Conservation (phyloP, 805 yeast species). For the Priceomyces melissophilus region DNA sequence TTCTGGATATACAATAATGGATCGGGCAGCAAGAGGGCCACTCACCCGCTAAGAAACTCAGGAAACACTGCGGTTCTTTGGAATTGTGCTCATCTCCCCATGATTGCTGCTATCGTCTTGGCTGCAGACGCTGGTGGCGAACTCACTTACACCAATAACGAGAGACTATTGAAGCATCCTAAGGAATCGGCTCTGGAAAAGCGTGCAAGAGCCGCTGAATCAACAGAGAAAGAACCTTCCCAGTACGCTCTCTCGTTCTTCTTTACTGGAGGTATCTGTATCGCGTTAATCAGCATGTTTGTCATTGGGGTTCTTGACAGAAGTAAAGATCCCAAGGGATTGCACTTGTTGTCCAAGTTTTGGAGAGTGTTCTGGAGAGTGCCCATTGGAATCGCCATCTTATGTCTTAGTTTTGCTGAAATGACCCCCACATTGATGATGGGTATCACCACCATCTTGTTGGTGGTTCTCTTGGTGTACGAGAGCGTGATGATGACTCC, state of each 20-base stretch:
- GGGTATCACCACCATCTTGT: conserved; percentile 40
- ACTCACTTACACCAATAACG: conserved; percentile 28
- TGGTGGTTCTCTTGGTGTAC: conserved; percentile 30
- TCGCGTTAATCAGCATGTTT: conserved; percentile 38
- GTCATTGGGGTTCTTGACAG: conserved; percentile 44
- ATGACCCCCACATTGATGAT: conserved; percentile 35
- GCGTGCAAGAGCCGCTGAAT: conserved; percentile 2
- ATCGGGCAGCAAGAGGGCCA: conserved; percentile 45
- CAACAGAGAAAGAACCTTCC: conserved; percentile 23
- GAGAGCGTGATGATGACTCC: conserved; percentile 35
- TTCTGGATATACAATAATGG: conserved; percentile 56
- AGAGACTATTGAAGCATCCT: conserved; percentile 3
- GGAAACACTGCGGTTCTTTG: conserved; percentile 44
- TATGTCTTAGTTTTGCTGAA: conserved; percentile 44
- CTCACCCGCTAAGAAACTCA: conserved; percentile 52
- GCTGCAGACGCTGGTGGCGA: conserved; percentile 62
- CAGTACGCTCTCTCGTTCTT: conserved; percentile 44
- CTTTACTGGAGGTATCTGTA: conserved; percentile 52
- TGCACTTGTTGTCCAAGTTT: conserved; percentile 28
- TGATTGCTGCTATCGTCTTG: conserved; percentile 48
- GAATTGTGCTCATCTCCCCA: conserved; percentile 48
- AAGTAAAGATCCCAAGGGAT: conserved; percentile 36
- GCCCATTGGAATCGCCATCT: conserved; percentile 37
- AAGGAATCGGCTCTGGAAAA: conserved; percentile 2
- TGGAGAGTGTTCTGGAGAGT: conserved; percentile 39